Percentiles rank a stretch among this genome's conserved stretches.
phyloP scores from a whole-genome alignment of 495 filamentous ascomycete genomes.

The Annulohypoxylon nitens region DNA sequence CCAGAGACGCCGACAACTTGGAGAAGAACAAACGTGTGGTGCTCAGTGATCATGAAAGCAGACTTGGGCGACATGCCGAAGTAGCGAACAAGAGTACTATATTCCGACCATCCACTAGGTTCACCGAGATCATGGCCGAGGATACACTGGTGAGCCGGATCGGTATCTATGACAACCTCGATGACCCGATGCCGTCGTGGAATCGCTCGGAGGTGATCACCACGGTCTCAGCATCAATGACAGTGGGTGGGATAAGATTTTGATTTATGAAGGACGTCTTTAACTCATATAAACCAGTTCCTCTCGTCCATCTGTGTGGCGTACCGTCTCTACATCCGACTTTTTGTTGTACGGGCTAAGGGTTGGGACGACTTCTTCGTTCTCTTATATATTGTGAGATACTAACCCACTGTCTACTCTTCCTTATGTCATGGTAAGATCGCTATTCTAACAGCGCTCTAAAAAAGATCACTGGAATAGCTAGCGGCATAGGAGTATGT shows the following conservation, averaged over 20 bases:
- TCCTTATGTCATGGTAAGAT: not conserved
- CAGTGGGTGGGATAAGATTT: slow-evolving; percentile 12
- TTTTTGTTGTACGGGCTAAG: slow-evolving; percentile 43
- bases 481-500: slow-evolving; percentile 45
- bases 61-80: not conserved
- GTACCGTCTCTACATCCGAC: slow-evolving; percentile 48
- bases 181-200: slow-evolving; percentile 48
- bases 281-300: slow-evolving; percentile 31
- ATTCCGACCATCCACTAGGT: not conserved
- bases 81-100: not conserved
- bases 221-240: slow-evolving; percentile 24
- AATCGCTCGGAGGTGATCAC: slow-evolving; percentile 35
- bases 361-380: slow-evolving; percentile 53
- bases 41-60: not conserved
- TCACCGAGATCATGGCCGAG: slow-evolving; percentile 16
- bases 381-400: slow-evolving; percentile 49
- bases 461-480: slow-evolving; percentile 42
- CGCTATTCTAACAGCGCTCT: not conserved
- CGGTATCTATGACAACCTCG: slow-evolving; percentile 48
- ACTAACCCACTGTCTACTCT: no score
- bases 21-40: not conserved
- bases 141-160: slow-evolving; percentile 28
- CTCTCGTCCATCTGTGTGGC: slow-evolving; percentile 51
- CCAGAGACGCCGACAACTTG: not conserved
- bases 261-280: not conserved